Evolutionary conservation across 768 basidiomycete genomes (phyloP), one percentile per base, ranked within the genome.

Genomic region (Tricholoma furcatifolium): DNA sequence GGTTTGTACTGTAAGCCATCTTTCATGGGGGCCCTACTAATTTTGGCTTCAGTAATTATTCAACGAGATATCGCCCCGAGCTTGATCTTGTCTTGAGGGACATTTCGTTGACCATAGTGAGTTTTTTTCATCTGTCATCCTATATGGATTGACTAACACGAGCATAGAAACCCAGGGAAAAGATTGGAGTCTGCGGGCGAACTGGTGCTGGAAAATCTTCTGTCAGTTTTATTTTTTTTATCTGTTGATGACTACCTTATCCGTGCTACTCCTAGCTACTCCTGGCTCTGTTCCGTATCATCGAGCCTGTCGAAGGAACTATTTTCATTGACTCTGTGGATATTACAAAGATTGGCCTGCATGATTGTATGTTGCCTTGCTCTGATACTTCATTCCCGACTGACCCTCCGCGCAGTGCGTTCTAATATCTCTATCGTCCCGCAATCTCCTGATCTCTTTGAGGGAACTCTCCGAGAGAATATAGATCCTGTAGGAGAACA

Each of bases 121-220:
- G 79, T 59, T n/a, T 11, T 35, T 34, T 48, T 6, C 14, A 20
- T 9, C 43, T 44, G 27, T 31, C 34, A 34, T 40, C 40, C 49
- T 40, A 8, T 31, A 31, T 41, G 48, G 41, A 11, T 11, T 50
- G 30, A 48, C 57, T 36, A 45, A 41, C n/a, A n/a, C 35, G 20
- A 44, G n/a, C 34, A n/a, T 44, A 89, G 87, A 75, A 82, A 60
- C 75, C 88, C 0, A 82, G 79, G 42, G 90, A 95, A 65, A 96
- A 94, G 68, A 82, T 96, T 41, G 96, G 96, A n/a, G 84, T 97
- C 4, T 82, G 87, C 66, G 91, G 90, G 3, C 69, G 90, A 55
- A 96, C 94, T 4, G 94, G 91, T 17, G 78, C 86, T 64, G 80
- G 88, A 55, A 90, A 90, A 69, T 88, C 87, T 34, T 85, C 88